phyloP scores from a whole-genome alignment of 495 filamentous ascomycete genomes.

The Annulohypoxylon moriforme region DNA sequence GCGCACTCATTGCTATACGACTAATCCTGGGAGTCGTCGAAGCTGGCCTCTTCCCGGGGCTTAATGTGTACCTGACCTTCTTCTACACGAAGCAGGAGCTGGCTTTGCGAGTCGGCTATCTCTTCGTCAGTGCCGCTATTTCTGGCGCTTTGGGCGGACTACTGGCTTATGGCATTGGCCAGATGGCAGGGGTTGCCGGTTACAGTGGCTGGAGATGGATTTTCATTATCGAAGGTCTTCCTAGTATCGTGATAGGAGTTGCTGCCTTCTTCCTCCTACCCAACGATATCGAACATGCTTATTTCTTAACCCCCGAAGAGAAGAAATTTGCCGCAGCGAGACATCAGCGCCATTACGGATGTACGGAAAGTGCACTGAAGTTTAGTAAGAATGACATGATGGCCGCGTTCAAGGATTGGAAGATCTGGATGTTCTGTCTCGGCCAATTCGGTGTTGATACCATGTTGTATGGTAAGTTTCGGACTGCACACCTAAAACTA shows the following conservation, averaged over 20 bases:
- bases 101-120: constrained; percentile 77
- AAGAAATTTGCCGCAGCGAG: constrained; percentile 60
- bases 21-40: constrained; percentile 72
- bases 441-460: constrained; percentile 76
- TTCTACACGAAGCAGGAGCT: constrained; percentile 81
- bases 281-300: constrained; percentile 71
- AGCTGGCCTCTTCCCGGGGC: constrained; percentile 77
- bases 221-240: constrained; percentile 78
- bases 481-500: background rate
- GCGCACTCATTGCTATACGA: constrained; percentile 60
- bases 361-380: constrained; percentile 69
- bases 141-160: constrained; percentile 82
- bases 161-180: constrained; percentile 77
- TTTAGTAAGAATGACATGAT: constrained; percentile 65
- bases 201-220: constrained; percentile 73
- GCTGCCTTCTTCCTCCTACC: constrained; percentile 71
- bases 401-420: constrained; percentile 69
- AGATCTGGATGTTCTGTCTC: constrained; percentile 71
- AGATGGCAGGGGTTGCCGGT: constrained; percentile 74
- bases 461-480: constrained; percentile 71
- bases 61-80: constrained; percentile 76
- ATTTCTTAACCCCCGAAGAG: constrained; percentile 71
- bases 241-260: constrained; percentile 71
- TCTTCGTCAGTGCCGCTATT: constrained; percentile 80
- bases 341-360: constrained; percentile 64